Conservation (phyloP, 2,329 filamentous ascomycete genomes). For the Diaporthe sp. region DNA sequence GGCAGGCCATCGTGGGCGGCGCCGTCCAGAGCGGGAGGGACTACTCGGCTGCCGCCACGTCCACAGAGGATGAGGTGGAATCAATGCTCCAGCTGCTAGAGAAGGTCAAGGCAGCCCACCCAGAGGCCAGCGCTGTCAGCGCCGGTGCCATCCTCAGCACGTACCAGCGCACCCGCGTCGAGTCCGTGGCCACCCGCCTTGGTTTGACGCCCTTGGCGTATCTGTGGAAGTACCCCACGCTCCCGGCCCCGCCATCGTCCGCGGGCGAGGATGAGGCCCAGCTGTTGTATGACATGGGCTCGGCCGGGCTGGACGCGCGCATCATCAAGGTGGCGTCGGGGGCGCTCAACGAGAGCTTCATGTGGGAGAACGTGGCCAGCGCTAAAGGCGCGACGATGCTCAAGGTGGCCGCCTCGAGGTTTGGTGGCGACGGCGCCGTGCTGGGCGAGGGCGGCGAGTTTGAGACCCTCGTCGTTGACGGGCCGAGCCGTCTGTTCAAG, state of each 20-base stretch:
- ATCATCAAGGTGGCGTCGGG: slow-evolving; percentile 96
- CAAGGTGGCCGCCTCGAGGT: slow-evolving; percentile 68
- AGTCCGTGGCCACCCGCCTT: slow-evolving; percentile 88
- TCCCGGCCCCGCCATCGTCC: slow-evolving; percentile 61
- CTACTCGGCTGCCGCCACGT: slow-evolving; percentile 58
- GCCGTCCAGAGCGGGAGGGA: slow-evolving; percentile 78
- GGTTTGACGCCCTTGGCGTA: slow-evolving; percentile 85
- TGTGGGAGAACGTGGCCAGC: slow-evolving; percentile 84
- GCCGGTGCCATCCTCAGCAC: slow-evolving; percentile 94
- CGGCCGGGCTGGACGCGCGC: slow-evolving; percentile 82
- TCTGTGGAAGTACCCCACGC: slow-evolving; percentile 88
- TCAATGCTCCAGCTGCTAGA: slow-evolving; percentile 81
- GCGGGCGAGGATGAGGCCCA: slow-evolving; percentile 54
- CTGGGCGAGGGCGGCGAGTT: slow-evolving; percentile 96
- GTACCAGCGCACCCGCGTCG: slow-evolving; percentile 95
- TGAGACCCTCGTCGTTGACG: slow-evolving; percentile 89
- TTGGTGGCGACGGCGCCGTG: slow-evolving; percentile 77
- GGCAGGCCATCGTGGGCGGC: slow-evolving; percentile 77
- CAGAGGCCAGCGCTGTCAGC: slow-evolving; percentile 85
- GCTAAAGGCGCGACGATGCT: slow-evolving; percentile 57
- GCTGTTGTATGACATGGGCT: slow-evolving; percentile 84
- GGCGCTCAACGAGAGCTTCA: slow-evolving; percentile 81
- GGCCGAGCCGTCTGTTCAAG: slow-evolving; percentile 79
- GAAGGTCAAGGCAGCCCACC: slow-evolving; percentile 74
- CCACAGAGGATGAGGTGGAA: slow-evolving; percentile 83